A percentile compares a stretch with the other conserved stretches of the same genome.
Evolutionary conservation across 306 rosid genomes (phyloP).

Genomic region (Trifolium repens): DNA sequence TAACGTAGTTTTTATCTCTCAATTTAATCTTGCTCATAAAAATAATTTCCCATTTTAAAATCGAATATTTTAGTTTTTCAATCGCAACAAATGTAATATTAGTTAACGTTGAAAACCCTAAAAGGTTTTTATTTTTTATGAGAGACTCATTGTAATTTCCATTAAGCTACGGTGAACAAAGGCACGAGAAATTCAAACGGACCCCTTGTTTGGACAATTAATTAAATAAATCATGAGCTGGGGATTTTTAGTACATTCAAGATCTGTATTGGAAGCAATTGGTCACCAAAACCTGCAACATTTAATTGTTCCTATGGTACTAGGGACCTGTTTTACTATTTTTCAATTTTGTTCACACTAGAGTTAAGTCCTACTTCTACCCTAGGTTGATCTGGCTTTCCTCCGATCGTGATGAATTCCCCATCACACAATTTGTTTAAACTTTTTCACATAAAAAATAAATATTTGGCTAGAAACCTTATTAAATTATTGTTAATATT

Average conservation of each 20-base stretch:
- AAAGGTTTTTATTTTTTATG: too few species aligned
- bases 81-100: too few species aligned
- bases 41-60: too few species aligned
- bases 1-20: too few species aligned
- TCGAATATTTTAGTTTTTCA: too few species aligned
- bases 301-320: conserved; percentile 8
- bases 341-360: not conserved
- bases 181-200: not conserved
- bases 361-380: too few species aligned
- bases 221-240: conserved; percentile 3
- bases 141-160: not conserved
- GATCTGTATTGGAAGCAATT: conserved; percentile 10
- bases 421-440: too few species aligned
- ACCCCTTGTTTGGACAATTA: not conserved
- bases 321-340: not conserved
- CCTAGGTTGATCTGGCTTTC: too few species aligned
- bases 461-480: not conserved
- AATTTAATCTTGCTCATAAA: too few species aligned
- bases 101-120: too few species aligned
- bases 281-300: not conserved
- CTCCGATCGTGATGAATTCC: too few species aligned
- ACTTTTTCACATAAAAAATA: too few species aligned
- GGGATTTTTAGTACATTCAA: not conserved
- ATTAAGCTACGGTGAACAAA: not conserved
- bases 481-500: not conserved